A percentile compares a stretch with the other conserved stretches of the same genome.
Conservation (phyloP, 2,329 filamentous ascomycete genomes). For the Hypomyces rosellus region DNA sequence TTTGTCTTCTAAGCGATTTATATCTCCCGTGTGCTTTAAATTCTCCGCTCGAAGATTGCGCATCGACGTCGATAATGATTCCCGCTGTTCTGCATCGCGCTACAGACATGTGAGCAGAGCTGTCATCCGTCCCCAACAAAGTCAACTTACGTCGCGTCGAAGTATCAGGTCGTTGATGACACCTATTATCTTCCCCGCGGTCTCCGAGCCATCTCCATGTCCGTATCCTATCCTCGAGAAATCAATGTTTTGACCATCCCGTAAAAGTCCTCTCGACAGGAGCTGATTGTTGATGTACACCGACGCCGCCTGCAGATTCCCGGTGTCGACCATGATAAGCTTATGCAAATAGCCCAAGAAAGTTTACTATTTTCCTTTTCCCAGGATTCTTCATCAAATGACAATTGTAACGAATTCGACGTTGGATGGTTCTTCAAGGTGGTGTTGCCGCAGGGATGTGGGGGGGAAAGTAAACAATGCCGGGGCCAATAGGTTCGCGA, state of each 20-base stretch:
- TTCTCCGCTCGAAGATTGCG: slow-evolving; percentile 70
- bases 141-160: slow-evolving; percentile 65
- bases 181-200: slow-evolving; percentile 83
- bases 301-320: slow-evolving; percentile 61
- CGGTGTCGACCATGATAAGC: slow-evolving; percentile 46
- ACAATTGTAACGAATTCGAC: neutral
- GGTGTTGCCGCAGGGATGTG: slow-evolving; percentile 24
- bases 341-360: neutral
- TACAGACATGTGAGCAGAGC: slow-evolving; percentile 28
- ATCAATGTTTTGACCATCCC: slow-evolving; percentile 69
- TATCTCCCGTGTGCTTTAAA: slow-evolving; percentile 64
- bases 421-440: slow-evolving; percentile 12
- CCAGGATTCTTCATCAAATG: too few species aligned
- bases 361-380: too few species aligned
- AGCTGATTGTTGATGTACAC: slow-evolving; percentile 69
- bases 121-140: neutral
- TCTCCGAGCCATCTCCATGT: slow-evolving; percentile 48
- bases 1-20: slow-evolving; percentile 52
- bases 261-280: slow-evolving; percentile 57
- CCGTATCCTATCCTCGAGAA: slow-evolving; percentile 67
- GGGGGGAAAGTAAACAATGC: slow-evolving; percentile 35
- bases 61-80: slow-evolving; percentile 72
- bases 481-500: too few species aligned
- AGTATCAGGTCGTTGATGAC: slow-evolving; percentile 90
- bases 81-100: slow-evolving; percentile 85